Percentiles rank a stretch among this genome's conserved stretches.
phyloP scores from a whole-genome alignment of 176 grass and related monocot genomes.

The Pontederia crassipes region DNA sequence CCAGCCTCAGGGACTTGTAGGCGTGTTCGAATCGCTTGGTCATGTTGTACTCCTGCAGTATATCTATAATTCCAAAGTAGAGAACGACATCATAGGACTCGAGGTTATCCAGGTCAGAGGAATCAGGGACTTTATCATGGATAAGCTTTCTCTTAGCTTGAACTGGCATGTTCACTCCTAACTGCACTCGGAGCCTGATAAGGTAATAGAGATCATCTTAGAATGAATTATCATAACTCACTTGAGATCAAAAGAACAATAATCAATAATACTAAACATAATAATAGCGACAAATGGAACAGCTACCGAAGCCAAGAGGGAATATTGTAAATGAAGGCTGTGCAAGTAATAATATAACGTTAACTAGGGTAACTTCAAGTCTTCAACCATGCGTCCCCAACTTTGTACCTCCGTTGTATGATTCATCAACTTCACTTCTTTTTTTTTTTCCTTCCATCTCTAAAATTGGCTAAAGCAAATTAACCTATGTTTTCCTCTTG shows the following conservation, averaged over 20 bases:
- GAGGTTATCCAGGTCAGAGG: too few relatives aligned
- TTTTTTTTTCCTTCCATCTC: too few relatives aligned
- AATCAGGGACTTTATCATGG: conserved; percentile 12
- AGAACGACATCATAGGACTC: conserved; percentile 77
- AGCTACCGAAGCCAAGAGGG: too few relatives aligned
- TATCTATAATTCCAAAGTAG: conserved; percentile 98
- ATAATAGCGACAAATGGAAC: too few relatives aligned
- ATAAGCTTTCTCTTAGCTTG: conserved; percentile 68
- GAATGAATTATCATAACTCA: not conserved
- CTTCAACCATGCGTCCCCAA: too few relatives aligned
- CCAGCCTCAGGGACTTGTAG: conserved; percentile 87
- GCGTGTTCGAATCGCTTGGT: conserved; percentile 89
- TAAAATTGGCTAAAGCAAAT: too few relatives aligned
- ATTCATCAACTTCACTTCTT: too few relatives aligned
- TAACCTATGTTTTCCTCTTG: too few relatives aligned
- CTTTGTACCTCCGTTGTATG: too few relatives aligned
- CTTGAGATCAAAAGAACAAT: not conserved
- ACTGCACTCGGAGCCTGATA: conserved; percentile 81
- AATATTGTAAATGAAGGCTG: too few relatives aligned
- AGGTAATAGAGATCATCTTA: conserved; percentile 1
- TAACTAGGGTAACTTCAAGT: too few relatives aligned
- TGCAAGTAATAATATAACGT: too few relatives aligned
- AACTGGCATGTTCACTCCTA: conserved; percentile 97
- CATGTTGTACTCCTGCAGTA: conserved; percentile 92
- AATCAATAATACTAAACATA: not conserved